Conservation (phyloP, 2,329 filamentous ascomycete genomes). For the Didymella pomorum region DNA sequence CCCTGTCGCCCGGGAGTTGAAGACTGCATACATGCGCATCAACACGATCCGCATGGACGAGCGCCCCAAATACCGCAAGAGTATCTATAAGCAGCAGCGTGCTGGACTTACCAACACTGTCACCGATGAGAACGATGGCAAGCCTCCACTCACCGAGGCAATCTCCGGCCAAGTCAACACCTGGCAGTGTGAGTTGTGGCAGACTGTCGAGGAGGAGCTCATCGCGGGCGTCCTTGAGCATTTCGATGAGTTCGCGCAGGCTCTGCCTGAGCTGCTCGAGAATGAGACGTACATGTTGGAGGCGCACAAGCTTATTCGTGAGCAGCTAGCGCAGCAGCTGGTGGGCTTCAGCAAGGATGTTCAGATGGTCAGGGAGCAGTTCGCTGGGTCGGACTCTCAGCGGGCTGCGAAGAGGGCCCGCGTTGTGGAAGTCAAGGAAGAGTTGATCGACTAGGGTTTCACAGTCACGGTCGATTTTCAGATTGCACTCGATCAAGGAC, state of each 20-base stretch:
- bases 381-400: neutral
- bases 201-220: neutral
- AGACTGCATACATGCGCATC: constrained; percentile 5
- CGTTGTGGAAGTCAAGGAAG: neutral
- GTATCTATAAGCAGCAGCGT: constrained; percentile 13
- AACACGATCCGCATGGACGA: neutral
- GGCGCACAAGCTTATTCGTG: constrained; percentile 3
- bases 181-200: constrained; percentile 3
- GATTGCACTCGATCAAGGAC: no score
- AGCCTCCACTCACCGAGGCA: neutral
- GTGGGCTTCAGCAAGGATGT: constrained; percentile 2
- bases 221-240: neutral
- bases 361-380: neutral
- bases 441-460: no score
- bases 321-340: constrained; percentile 3
- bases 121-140: neutral
- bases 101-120: neutral
- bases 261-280: constrained; percentile 7
- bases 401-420: constrained; percentile 2
- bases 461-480: no score
- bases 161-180: constrained; percentile 6
- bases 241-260: constrained; percentile 6
- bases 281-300: constrained; percentile 7
- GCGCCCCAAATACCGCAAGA: neutral
- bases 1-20: constrained; percentile 19